A percentile compares a stretch with the other conserved stretches of the same genome.
Evolutionary conservation across 768 basidiomycete species (phyloP).

Genomic region (Lactifluus piperatus): DNA sequence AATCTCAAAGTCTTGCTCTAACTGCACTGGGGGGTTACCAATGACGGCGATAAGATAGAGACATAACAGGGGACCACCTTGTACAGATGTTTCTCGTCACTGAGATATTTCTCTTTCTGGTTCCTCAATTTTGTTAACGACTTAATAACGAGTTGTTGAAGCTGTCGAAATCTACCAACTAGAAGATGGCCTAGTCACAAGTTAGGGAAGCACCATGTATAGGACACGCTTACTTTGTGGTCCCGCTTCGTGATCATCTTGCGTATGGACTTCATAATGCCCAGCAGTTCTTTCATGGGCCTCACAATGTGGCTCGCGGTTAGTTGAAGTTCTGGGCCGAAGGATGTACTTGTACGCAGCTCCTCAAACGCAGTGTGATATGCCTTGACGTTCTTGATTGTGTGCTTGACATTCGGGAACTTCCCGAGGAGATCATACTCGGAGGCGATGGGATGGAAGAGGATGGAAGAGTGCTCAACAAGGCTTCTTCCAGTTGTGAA

Average conservation of each 20-base stretch:
- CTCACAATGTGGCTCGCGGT: conserved; percentile 79
- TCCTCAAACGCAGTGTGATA: conserved; percentile 77
- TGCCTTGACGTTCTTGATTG: conserved; percentile 65
- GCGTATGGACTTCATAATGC: conserved; percentile 77
- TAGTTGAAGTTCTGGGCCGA: conserved; percentile 88
- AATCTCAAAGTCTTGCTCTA: conserved; percentile 93
- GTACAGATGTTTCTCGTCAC: conserved; percentile 94
- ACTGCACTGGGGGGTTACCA: conserved; percentile 32
- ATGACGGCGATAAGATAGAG: not conserved
- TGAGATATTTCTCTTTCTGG: conserved; percentile 96
- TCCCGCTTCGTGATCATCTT: conserved; percentile 96
- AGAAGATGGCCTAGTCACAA: not conserved
- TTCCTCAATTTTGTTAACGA: conserved; percentile 91
- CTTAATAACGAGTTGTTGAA: conserved; percentile 95
- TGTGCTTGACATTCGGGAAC: conserved; percentile 68
- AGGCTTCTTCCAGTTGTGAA: conserved; percentile 59
- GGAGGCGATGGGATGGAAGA: conserved; percentile 58
- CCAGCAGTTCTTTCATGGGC: conserved; percentile 84
- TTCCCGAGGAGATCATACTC: conserved; percentile 77
- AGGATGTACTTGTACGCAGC: conserved; percentile 59
- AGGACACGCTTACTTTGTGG: conserved; percentile 60
- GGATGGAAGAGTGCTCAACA: conserved; percentile 49
- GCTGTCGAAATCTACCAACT: conserved; percentile 91
- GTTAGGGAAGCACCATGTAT: not conserved
- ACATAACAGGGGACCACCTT: conserved; percentile 46